Evolutionary conservation across 2,329 filamentous ascomycete genomes (phyloP).

Genomic region (Botryotinia globosa): DNA sequence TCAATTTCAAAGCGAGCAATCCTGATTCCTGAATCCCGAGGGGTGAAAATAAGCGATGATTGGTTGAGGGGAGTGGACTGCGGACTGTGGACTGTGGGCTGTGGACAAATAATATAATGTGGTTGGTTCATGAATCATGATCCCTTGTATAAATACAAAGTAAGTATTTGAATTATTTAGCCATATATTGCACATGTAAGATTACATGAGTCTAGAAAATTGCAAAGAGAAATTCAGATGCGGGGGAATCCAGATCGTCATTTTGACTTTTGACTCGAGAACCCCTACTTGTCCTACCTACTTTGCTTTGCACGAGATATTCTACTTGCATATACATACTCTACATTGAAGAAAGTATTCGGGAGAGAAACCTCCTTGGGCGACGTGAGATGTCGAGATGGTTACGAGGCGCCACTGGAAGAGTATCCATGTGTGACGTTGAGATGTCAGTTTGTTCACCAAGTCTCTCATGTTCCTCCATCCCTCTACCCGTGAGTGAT

Average conservation of each 20-base stretch:
- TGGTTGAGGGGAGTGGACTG: too few relatives aligned
- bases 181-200: too few relatives aligned
- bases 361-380: neutral
- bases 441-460: neutral
- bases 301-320: neutral
- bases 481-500: neutral
- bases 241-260: slow-evolving; percentile 2
- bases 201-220: neutral
- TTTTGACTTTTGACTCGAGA: neutral
- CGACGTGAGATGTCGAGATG: neutral
- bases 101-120: neutral
- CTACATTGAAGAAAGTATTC: neutral
- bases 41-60: neutral
- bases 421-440: neutral
- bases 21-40: too few relatives aligned
- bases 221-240: neutral
- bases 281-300: neutral
- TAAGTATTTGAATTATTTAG: neutral
- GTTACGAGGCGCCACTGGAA: neutral
- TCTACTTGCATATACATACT: neutral
- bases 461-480: neutral
- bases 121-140: too few relatives aligned
- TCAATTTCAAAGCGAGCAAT: too few relatives aligned
- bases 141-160: too few relatives aligned
- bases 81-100: too few relatives aligned